Evolutionary conservation across 176 grass and related monocot genomes (phyloP).

Genomic region (Areca catechu): DNA sequence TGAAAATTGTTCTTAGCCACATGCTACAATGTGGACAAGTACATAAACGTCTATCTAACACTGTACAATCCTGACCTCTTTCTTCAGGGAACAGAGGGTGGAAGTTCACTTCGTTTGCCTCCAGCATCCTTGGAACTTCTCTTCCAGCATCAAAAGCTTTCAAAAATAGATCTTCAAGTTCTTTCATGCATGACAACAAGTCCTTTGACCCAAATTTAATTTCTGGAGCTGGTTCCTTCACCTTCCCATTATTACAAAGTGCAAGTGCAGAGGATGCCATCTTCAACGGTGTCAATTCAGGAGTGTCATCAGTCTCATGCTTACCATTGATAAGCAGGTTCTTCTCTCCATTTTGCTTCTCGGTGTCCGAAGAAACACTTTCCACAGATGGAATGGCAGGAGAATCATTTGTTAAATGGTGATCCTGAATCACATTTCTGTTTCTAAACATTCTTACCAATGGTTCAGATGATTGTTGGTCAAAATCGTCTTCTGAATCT

Average conservation of each 20-base stretch:
- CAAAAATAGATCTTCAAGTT: constrained; percentile 68
- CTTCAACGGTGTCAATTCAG: constrained; percentile 27
- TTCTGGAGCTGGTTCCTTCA: constrained; percentile 36
- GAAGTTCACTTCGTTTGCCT: constrained; percentile 84
- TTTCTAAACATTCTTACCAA: constrained; percentile 78
- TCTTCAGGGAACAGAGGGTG: constrained; percentile 58
- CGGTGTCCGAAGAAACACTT: constrained; percentile 19
- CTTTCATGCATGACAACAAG: constrained; percentile 71
- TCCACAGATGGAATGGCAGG: constrained; percentile 28
- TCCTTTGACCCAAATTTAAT: constrained; percentile 31
- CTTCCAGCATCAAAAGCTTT: constrained; percentile 85
- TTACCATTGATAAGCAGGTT: constrained; percentile 35
- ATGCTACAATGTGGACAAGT: no score
- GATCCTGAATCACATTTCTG: constrained; percentile 39
- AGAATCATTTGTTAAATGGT: constrained; percentile 28
- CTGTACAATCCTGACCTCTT: constrained; percentile 32
- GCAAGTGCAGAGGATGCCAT: constrained; percentile 6
- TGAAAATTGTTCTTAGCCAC: constrained; percentile 2
- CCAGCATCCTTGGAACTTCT: constrained; percentile 97
- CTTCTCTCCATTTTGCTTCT: constrained; percentile 27
- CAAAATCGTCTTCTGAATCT: constrained; percentile 88
- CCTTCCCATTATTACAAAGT: constrained; percentile 45
- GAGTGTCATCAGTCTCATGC: constrained; percentile 52
- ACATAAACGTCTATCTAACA: no score
- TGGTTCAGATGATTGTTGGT: constrained; percentile 61